Percentiles rank a stretch among this genome's conserved stretches.
Conservation (phyloP, 2,329 filamentous ascomycete genomes). For the Xylaria digitata region DNA sequence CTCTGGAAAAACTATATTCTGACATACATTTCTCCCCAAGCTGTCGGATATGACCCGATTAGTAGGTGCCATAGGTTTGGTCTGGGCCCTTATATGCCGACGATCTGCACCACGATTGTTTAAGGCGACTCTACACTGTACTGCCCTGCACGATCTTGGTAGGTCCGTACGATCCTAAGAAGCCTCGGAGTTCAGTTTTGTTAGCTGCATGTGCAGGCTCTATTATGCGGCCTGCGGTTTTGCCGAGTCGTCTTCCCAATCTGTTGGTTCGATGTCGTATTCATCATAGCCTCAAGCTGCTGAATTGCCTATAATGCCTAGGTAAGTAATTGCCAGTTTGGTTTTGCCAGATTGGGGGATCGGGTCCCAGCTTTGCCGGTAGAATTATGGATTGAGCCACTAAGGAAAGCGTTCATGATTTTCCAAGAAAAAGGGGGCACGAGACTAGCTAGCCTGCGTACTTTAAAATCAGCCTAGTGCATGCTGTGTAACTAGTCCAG, state of each 20-base stretch:
- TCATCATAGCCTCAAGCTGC: slow-evolving; percentile 6
- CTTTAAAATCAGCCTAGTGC: background rate
- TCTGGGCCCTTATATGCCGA: slow-evolving; percentile 17
- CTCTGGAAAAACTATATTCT: slow-evolving; percentile 18
- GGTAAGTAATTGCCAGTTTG: background rate
- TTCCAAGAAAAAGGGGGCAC: background rate
- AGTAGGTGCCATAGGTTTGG: slow-evolving; percentile 6
- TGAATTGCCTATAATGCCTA: background rate
- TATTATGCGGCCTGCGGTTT: background rate
- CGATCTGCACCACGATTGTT: background rate
- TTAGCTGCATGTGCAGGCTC: background rate
- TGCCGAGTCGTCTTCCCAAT: background rate
- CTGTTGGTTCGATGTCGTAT: background rate
- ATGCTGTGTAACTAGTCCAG: slow-evolving; percentile 4
- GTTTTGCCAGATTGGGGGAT: background rate
- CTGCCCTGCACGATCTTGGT: background rate
- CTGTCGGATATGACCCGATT: slow-evolving; percentile 15
- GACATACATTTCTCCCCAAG: slow-evolving; percentile 22
- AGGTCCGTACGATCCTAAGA: too few species aligned
- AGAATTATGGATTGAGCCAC: background rate
- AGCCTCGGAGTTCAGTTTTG: too few species aligned
- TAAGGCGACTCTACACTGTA: slow-evolving; percentile 2
- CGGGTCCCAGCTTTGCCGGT: background rate
- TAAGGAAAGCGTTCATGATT: background rate
- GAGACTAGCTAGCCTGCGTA: background rate